phyloP scores from a whole-genome alignment of 371 early-diverging fungal genomes.

The Apophysomyces trapeziformis region DNA sequence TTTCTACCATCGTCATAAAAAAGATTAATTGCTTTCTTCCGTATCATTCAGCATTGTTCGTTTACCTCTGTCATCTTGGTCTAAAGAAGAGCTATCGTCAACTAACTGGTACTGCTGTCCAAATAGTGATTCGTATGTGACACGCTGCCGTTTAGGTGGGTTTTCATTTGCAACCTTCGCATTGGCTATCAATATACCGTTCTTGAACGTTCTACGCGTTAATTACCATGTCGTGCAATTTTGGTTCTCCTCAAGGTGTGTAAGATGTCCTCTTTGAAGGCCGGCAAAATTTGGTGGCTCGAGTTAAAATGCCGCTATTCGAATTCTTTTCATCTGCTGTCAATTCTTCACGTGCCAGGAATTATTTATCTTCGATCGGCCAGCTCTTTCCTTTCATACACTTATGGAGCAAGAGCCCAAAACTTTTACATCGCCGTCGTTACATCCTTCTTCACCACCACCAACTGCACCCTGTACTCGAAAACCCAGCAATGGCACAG shows the following conservation, averaged over 20 bases:
- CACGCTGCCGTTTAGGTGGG: not conserved
- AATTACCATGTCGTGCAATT: not conserved
- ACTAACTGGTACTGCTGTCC: not conserved
- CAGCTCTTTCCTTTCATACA: too few relatives aligned
- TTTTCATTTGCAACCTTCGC: not conserved
- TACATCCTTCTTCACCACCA: not conserved
- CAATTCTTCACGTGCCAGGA: too few relatives aligned
- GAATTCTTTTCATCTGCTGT: too few relatives aligned
- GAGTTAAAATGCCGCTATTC: too few relatives aligned
- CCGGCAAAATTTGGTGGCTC: too few relatives aligned
- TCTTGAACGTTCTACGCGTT: not conserved
- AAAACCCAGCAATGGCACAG: conserved; percentile 9
- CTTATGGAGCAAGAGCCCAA: too few relatives aligned
- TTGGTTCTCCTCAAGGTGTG: too few relatives aligned
- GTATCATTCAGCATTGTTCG: not conserved
- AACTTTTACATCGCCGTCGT: not conserved
- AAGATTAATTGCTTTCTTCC: not conserved
- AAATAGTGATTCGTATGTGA: conserved; percentile 3
- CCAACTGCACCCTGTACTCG: not conserved
- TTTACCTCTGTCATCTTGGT: not conserved
- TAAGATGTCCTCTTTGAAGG: too few relatives aligned
- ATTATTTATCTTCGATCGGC: too few relatives aligned
- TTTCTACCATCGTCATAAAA: not conserved
- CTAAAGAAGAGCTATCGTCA: not conserved
- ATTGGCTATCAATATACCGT: not conserved